Evolutionary conservation across 139 green algal genomes (phyloP).

Genomic region (Diplosphaera chodatii): DNA sequence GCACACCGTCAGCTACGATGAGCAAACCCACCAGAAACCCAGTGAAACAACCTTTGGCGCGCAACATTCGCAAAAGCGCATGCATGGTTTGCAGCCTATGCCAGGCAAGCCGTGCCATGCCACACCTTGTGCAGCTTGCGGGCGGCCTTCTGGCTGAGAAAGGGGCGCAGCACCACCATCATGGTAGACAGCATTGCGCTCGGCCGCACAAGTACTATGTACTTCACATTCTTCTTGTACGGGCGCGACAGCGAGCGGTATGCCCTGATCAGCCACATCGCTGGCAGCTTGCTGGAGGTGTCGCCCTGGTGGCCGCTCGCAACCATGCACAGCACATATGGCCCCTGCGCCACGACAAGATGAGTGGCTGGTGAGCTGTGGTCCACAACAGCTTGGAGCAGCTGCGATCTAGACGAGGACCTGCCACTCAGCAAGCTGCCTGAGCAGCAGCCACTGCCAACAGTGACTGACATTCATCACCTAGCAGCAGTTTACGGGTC

Average conservation of each 20-base stretch:
- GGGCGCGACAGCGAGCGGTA: slow-evolving; percentile 54
- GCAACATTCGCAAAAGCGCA: too few relatives aligned
- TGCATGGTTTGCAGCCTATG: too few relatives aligned
- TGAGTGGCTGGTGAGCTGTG: too few relatives aligned
- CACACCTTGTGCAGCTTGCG: slow-evolving; percentile 59
- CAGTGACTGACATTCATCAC: too few relatives aligned
- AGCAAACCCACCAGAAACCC: too few relatives aligned
- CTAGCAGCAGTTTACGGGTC: too few relatives aligned
- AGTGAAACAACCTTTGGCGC: too few relatives aligned
- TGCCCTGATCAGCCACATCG: slow-evolving; percentile 61
- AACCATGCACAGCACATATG: slow-evolving; percentile 40
- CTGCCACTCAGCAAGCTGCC: too few relatives aligned
- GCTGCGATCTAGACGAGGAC: too few relatives aligned
- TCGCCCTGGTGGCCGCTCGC: slow-evolving; percentile 1
- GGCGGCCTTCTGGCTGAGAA: slow-evolving; percentile 57
- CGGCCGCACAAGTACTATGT: slow-evolving; percentile 65
- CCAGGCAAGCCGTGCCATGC: background rate
- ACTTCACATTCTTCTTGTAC: slow-evolving; percentile 75
- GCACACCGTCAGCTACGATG: too few relatives aligned
- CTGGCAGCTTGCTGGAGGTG: slow-evolving; percentile 28
- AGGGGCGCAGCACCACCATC: slow-evolving; percentile 54
- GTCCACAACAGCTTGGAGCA: too few relatives aligned
- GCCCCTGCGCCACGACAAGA: slow-evolving; percentile 7
- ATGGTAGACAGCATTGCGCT: slow-evolving; percentile 44
- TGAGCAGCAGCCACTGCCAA: too few relatives aligned